These are phyloP conservation scores for Mycosphaerella sp. DNA, from an alignment of 2,329 filamentous ascomycete species.

Conservation along the genomic window DNA sequence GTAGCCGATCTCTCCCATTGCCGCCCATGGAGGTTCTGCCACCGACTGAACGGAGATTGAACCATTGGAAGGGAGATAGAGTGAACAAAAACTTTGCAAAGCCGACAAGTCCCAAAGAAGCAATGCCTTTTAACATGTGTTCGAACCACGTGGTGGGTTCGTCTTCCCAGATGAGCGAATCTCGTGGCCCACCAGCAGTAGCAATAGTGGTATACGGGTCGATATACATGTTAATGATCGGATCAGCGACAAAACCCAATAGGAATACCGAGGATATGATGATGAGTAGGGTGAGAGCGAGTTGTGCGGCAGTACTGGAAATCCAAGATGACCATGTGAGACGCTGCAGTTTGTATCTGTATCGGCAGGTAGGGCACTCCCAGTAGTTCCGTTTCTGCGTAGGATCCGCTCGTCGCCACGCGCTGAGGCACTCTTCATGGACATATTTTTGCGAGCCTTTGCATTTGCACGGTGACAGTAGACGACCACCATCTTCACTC, in stretches of 20 bases:
- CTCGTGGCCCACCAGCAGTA: conserved; percentile 27
- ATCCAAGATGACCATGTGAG: conserved; percentile 65
- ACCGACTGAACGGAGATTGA: conserved; percentile 54
- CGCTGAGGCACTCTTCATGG: conserved; percentile 80
- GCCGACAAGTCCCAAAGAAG: conserved; percentile 81
- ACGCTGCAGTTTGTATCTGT: conserved; percentile 71
- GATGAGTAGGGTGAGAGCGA: conserved; percentile 64
- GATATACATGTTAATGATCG: conserved; percentile 80
- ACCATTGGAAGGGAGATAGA: conserved; percentile 69
- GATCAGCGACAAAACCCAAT: conserved; percentile 87
- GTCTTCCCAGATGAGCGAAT: conserved; percentile 38
- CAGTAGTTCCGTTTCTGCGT: conserved; percentile 65
- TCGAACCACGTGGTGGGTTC: conserved; percentile 61
- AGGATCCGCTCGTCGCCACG: conserved; percentile 73
- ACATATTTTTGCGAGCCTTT: conserved; percentile 91
- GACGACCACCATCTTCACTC: conserved; percentile 64
- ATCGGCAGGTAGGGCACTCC: conserved; percentile 82
- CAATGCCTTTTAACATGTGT: conserved; percentile 83
- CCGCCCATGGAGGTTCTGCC: conserved; percentile 40
- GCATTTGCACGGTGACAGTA: conserved; percentile 88
- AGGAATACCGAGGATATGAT: conserved; percentile 68
- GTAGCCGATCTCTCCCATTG: conserved; percentile 69
- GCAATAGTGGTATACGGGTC: conserved; percentile 55
- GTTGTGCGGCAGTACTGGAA: conserved; percentile 53
- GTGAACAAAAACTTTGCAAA: conserved; percentile 73